Evolutionary conservation across 1,284 basidiomycete genomes (phyloP), one percentile per base, ranked within the genome.

Genomic region (Meripilus lineatus): DNA sequence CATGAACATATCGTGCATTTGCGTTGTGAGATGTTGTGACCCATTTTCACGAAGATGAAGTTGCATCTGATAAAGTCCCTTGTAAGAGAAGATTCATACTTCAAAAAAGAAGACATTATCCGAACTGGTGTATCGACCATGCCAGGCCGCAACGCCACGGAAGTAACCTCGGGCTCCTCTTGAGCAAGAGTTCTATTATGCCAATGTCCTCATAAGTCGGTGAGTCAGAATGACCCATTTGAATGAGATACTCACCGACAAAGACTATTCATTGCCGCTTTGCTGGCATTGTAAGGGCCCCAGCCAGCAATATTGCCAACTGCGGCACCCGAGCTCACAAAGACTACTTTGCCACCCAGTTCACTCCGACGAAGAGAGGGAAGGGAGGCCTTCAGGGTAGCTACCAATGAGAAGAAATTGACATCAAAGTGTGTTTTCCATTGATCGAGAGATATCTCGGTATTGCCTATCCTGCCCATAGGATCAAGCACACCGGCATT

Each of bases 211-310:
- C n/a, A n/a, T n/a, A n/a, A n/a, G n/a, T n/a, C n/a, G 36, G 17
- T 13, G 5, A 23, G 32, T 24, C 32, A 24, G 8, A 28, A 8
- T 15, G 32, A 21, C 33, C 15, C 11, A 13, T 35, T 17, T 5
- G 40, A 46, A 24, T 22, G 17, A 6, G 13, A 8, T 30, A 58
- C 64, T 40, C 39, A 75, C 85, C 86, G 75, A 66, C 79, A 81
- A 25, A 94, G 69, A 17, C 86, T 84, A 62, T 94, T 94, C 78
- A 92, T 73, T 0, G 89, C 91, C 1, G 91, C 91, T 61, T 91
- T 90, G 48, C 72, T 69, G 11, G 88, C 80, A 52, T 80, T 89
- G 64, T 94, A 94, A 0, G 87, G 77, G 1, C 67, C 84, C 88
- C 88, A 93, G 0, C 79, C 81, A 0, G 79, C 63, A 0, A 59